A percentile compares a stretch with the other conserved stretches of the same genome.
Conservation (phyloP, 2,329 filamentous ascomycete genomes). For the Monosporascus sp. region DNA sequence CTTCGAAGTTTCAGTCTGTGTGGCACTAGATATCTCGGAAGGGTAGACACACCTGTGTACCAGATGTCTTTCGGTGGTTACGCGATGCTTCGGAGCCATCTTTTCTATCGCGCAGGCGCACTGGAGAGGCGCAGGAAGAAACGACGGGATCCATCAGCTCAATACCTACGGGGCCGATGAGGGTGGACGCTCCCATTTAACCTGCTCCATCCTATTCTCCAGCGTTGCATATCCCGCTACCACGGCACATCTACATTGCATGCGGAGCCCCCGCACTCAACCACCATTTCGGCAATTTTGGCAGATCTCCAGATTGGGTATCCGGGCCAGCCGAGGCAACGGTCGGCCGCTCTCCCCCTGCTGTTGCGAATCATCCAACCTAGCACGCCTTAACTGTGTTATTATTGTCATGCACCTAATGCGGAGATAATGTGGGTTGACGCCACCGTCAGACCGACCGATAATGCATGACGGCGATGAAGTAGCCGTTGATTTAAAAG, state of each 20-base stretch:
- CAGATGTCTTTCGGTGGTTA: neutral
- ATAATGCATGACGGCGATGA: neutral
- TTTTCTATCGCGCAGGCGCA: neutral
- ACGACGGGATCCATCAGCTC: neutral
- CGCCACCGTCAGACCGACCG: neutral
- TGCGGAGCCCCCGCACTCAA: neutral
- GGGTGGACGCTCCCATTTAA: neutral
- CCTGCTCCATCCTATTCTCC: neutral
- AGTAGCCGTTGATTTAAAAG: too few species aligned
- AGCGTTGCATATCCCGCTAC: neutral
- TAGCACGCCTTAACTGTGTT: neutral
- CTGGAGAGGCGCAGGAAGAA: neutral
- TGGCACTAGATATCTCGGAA: neutral
- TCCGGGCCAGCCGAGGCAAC: neutral
- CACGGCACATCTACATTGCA: neutral
- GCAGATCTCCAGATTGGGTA: neutral
- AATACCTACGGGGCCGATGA: neutral
- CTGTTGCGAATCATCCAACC: neutral
- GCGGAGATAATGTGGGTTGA: neutral
- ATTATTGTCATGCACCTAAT: neutral
- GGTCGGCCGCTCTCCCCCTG: neutral
- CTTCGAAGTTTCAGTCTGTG: slow-evolving; percentile 4
- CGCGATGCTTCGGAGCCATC: neutral
- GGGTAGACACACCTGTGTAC: neutral
- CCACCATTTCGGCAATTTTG: neutral